Base-by-base conservation (phyloP, 78 protist genomes). In the Emiliania huxleyi region DNA sequence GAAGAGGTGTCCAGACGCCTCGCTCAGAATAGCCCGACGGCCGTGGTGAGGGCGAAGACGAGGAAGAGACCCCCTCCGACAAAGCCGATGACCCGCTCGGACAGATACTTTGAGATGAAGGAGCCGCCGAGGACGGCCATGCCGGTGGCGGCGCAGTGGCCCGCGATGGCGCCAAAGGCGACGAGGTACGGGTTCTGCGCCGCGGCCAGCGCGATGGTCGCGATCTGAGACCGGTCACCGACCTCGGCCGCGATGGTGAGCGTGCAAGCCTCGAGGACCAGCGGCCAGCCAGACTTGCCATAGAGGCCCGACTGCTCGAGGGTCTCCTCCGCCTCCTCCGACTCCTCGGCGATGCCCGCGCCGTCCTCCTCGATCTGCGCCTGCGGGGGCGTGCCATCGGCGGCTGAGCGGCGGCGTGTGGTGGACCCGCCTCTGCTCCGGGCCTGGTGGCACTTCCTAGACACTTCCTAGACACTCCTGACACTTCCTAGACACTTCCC, bases 161-260 rank as follows among this genome's bases (percentile, higher is more conserved):
- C 87, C 19, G 33, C 0, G 87, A 42, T 77, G 43, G 38, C 87
- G 22, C 87, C 87, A 2, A 2, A 19, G 49, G 29, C 2, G 23
- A 77, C 87, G 49, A 0, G 18, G 12, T 29, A 42, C 49, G 87
- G 87, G 87, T 77, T 77, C 12, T 21, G 38, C 33, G 87, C 87
- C 12, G 87, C 87, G 35, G 49, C 45, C n/a, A 77, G 87, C 11
- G 87, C 87, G 46, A 77, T 77, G n/a, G 87, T 77, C 33, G 87
- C 45, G 35, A 77, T 2, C 87, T 77, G 87, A 46, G 87, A 77
- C 26, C 87, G 87, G 87, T 77, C 87, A 38, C 87, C 87, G 48
- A 77, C 2, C 46, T 77, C 87, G 6, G 87, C 87, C n/a, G 87
- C 87, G 87, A 42, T 0, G 18, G 87, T 77, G 49, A 77, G 46